Evolutionary conservation across 495 filamentous ascomycete genomes (phyloP).

Genomic region (Haplographium delicatum): DNA sequence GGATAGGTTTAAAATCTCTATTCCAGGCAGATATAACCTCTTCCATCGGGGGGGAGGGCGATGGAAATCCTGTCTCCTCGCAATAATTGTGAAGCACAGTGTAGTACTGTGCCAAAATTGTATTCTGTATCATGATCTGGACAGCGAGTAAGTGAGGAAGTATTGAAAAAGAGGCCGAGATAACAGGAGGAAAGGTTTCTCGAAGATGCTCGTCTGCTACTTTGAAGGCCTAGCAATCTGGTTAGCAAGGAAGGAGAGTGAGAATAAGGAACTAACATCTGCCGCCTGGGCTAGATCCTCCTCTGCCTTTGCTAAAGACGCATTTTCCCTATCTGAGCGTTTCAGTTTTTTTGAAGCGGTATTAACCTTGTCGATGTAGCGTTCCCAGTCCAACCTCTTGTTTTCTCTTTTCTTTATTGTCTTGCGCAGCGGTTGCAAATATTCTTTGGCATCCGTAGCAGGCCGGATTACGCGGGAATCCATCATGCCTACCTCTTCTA

Average conservation of each 20-base stretch:
- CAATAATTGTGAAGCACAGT: constrained; percentile 77
- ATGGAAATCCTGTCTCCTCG: constrained; percentile 62
- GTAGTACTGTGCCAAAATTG: constrained; percentile 78
- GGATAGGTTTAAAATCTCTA: constrained; percentile 55
- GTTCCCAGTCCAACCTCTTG: constrained; percentile 85
- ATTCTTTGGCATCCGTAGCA: constrained; percentile 65
- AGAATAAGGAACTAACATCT: constrained; percentile 36
- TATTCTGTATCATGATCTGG: constrained; percentile 78
- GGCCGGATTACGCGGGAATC: constrained; percentile 70
- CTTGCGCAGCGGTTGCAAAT: constrained; percentile 72
- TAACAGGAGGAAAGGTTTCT: constrained; percentile 67
- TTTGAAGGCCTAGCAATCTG: constrained; percentile 72
- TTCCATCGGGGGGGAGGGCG: constrained; percentile 67
- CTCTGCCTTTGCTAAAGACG: constrained; percentile 70
- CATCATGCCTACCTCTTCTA: constrained; percentile 67
- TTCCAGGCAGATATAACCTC: constrained; percentile 70
- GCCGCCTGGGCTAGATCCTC: constrained; percentile 62
- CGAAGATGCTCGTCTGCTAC: constrained; percentile 78
- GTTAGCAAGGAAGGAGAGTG: too few species aligned
- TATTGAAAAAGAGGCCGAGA: constrained; percentile 69
- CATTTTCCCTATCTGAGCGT: constrained; percentile 73
- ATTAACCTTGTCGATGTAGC: constrained; percentile 67
- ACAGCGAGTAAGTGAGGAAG: constrained; percentile 69
- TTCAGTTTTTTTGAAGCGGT: constrained; percentile 65
- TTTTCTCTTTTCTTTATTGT: constrained; percentile 90